phyloP scores from a whole-genome alignment of 2,329 filamentous ascomycete genomes.

The Dothiorella sarmentorum region DNA sequence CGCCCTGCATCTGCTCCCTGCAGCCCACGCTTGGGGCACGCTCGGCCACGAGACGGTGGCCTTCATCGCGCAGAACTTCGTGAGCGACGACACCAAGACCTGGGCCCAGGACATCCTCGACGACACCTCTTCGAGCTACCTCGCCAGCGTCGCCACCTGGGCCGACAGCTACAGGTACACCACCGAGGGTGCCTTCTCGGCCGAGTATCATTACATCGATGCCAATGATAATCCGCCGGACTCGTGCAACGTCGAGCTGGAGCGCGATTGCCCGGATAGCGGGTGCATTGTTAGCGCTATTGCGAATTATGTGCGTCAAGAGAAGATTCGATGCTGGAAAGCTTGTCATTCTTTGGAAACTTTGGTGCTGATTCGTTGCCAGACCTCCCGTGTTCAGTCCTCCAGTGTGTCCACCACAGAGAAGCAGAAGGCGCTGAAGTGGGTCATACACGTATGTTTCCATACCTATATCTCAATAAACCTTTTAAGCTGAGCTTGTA shows the following conservation, averaged over 20 bases:
- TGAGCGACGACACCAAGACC: slow-evolving; percentile 41
- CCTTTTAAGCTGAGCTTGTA: not conserved
- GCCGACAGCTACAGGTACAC: slow-evolving; percentile 52
- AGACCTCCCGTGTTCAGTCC: slow-evolving; percentile 39
- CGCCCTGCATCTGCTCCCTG: slow-evolving; percentile 23
- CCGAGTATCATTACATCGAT: slow-evolving; percentile 52
- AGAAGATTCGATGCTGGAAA: not conserved
- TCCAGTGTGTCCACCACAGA: slow-evolving; percentile 30
- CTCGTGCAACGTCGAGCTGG: slow-evolving; percentile 48
- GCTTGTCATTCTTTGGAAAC: not conserved
- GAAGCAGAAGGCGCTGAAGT: slow-evolving; percentile 46
- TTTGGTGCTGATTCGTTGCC: slow-evolving; percentile 10
- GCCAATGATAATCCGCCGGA: slow-evolving; percentile 47
- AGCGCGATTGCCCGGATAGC: slow-evolving; percentile 49
- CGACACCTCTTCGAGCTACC: slow-evolving; percentile 44
- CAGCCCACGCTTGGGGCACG: slow-evolving; percentile 46
- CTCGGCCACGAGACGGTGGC: slow-evolving; percentile 55
- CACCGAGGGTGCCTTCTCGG: slow-evolving; percentile 46
- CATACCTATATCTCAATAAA: not conserved
- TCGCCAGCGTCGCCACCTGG: slow-evolving; percentile 53
- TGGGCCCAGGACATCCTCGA: slow-evolving; percentile 46
- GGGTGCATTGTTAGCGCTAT: slow-evolving; percentile 54
- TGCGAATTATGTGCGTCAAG: slow-evolving; percentile 45
- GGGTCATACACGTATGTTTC: slow-evolving; percentile 40
- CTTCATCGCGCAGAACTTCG: slow-evolving; percentile 51